These are phyloP conservation scores for Pisolithus thermaeus DNA, from an alignment of 1,284 basidiomycete genomes.

Conservation along the genomic window DNA sequence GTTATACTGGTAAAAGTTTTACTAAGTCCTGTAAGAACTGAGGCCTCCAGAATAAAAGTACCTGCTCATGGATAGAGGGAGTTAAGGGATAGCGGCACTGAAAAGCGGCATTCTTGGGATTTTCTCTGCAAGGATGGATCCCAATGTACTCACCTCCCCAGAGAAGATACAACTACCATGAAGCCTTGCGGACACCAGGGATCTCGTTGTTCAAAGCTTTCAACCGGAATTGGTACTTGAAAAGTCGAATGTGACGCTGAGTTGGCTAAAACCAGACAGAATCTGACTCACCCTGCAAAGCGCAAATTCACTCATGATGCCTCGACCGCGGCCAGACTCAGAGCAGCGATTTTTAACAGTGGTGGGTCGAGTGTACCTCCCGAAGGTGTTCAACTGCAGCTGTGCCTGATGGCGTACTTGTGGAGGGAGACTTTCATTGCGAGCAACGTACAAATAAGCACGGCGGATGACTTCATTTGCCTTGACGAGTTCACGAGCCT, in stretches of 20 bases:
- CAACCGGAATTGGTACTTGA: constrained; percentile 83
- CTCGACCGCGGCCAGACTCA: constrained; percentile 81
- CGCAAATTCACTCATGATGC: constrained; percentile 85
- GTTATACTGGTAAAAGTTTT: too few relatives aligned
- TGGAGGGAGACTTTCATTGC: constrained; percentile 79
- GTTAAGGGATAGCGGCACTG: not conserved
- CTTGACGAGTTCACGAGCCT: constrained; percentile 64
- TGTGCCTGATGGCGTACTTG: constrained; percentile 95
- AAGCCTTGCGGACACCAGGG: constrained; percentile 84
- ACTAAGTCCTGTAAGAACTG: too few relatives aligned
- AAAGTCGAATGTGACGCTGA: not conserved
- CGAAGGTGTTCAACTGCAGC: constrained; percentile 86
- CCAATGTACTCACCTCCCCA: not conserved
- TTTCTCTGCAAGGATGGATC: not conserved
- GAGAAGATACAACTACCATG: constrained; percentile 56
- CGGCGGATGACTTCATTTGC: constrained; percentile 77
- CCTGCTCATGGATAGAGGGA: too few relatives aligned
- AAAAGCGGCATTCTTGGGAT: not conserved
- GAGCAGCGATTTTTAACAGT: constrained; percentile 86
- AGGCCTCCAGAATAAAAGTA: too few relatives aligned
- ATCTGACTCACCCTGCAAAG: constrained; percentile 67
- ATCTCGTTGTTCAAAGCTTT: constrained; percentile 77
- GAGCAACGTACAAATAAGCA: constrained; percentile 86
- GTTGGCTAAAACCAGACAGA: not conserved
- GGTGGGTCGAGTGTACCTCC: constrained; percentile 74